These are phyloP conservation scores for Fusarium armeniacum DNA, from an alignment of 2,329 filamentous ascomycete species.

Conservation along the genomic window DNA sequence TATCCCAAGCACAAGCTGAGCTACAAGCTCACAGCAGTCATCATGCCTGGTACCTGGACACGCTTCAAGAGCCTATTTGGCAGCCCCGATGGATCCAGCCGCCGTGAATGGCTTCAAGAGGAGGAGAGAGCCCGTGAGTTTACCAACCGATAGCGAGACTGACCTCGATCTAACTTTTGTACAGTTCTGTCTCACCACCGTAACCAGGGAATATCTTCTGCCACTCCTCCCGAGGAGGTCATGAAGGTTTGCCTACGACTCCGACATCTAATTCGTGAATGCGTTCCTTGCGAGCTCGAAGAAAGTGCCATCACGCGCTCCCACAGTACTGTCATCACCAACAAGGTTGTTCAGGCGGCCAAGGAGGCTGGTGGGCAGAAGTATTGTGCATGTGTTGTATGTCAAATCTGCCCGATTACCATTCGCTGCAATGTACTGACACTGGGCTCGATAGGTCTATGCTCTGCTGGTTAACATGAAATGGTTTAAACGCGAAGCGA, in stretches of 20 bases:
- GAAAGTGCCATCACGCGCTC: slow-evolving; percentile 79
- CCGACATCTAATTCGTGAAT: slow-evolving; percentile 90
- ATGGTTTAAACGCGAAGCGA: slow-evolving; percentile 84
- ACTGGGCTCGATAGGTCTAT: slow-evolving; percentile 65
- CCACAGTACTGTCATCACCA: slow-evolving; percentile 88
- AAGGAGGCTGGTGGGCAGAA: slow-evolving; percentile 84
- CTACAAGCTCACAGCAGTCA: slow-evolving; percentile 25
- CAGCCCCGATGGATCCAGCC: slow-evolving; percentile 39
- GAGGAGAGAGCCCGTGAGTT: slow-evolving; percentile 62
- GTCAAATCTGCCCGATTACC: slow-evolving; percentile 16
- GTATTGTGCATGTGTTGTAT: slow-evolving; percentile 79
- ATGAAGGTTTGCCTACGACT: slow-evolving; percentile 91
- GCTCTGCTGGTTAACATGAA: slow-evolving; percentile 79
- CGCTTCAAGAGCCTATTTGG: slow-evolving; percentile 53
- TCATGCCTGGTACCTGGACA: slow-evolving; percentile 49
- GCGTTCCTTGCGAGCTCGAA: slow-evolving; percentile 91
- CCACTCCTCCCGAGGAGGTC: slow-evolving; percentile 82
- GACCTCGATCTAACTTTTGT: slow-evolving; percentile 8
- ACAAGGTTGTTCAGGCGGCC: slow-evolving; percentile 82
- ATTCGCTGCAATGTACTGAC: slow-evolving; percentile 5
- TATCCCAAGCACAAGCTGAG: background rate
- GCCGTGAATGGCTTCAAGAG: slow-evolving; percentile 58
- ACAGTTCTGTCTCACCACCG: slow-evolving; percentile 76
- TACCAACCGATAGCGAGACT: background rate
- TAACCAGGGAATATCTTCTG: slow-evolving; percentile 71